Evolutionary conservation across 2,329 filamentous ascomycete species (phyloP).

Genomic region (Talaromyces marneffei): DNA sequence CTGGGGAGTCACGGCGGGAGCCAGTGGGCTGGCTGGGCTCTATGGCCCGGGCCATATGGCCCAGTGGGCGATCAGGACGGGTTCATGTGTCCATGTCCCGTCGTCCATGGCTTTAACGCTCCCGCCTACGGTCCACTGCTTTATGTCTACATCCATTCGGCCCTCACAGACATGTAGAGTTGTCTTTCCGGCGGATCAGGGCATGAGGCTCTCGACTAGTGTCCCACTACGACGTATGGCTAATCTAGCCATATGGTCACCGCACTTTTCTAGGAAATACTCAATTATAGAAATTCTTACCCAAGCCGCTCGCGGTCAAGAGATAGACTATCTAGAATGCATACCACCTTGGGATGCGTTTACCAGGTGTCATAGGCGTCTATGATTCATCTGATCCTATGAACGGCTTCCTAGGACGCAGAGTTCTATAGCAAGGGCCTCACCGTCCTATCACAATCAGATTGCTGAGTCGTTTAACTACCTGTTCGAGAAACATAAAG

Average conservation of each 20-base stretch:
- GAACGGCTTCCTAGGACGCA: neutral
- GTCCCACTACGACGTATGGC: neutral
- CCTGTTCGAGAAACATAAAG: too few species aligned
- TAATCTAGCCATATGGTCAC: neutral
- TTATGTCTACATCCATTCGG: neutral
- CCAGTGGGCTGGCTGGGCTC: slow-evolving; percentile 1
- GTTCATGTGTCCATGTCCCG: neutral
- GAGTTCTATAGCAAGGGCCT: too few species aligned
- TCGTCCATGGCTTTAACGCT: neutral
- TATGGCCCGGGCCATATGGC: slow-evolving; percentile 2
- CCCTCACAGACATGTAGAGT: neutral
- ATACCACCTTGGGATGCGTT: neutral
- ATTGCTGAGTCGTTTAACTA: too few species aligned
- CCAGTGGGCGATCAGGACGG: neutral
- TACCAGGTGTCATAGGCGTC: neutral
- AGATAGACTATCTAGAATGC: neutral
- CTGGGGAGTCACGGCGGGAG: neutral
- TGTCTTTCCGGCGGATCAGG: neutral
- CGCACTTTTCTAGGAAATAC: too few species aligned
- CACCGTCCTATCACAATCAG: too few species aligned
- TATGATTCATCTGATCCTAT: neutral
- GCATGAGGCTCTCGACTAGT: neutral
- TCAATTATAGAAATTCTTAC: neutral
- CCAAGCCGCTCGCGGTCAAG: neutral
- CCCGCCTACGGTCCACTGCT: slow-evolving; percentile 1